Conservation (phyloP, 2,329 filamentous ascomycete species). For the Aureobasidium sp. region DNA sequence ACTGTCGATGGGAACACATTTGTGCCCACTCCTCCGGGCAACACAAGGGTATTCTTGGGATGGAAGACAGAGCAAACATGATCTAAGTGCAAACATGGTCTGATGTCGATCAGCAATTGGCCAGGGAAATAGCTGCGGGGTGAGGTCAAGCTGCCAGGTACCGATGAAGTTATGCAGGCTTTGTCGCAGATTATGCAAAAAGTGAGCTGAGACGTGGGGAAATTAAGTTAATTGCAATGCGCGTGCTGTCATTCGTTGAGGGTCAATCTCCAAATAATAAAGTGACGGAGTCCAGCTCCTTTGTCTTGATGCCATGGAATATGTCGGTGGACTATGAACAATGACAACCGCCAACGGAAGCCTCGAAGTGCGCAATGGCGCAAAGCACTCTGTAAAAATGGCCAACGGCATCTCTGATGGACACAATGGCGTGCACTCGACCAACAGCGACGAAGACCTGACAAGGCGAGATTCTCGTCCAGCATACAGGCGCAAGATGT, state of each 20-base stretch:
- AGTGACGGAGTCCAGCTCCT: neutral
- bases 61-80: neutral
- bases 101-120: neutral
- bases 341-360: neutral
- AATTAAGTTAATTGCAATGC: neutral
- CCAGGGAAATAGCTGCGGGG: neutral
- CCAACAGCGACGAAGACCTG: neutral
- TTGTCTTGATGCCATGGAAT: neutral
- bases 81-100: neutral
- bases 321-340: neutral
- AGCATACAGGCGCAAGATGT: constrained; percentile 10
- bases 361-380: constrained; percentile 6
- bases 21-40: neutral
- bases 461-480: neutral
- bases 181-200: neutral
- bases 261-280: neutral
- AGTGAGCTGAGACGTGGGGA: neutral
- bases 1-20: neutral
- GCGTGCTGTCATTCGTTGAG: constrained; percentile 3
- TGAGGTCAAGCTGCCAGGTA: neutral
- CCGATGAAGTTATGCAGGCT: neutral
- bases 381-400: neutral
- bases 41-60: neutral
- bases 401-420: neutral
- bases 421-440: neutral